phyloP scores from a whole-genome alignment of 257 asterid species.

The Catharanthus roseus region DNA sequence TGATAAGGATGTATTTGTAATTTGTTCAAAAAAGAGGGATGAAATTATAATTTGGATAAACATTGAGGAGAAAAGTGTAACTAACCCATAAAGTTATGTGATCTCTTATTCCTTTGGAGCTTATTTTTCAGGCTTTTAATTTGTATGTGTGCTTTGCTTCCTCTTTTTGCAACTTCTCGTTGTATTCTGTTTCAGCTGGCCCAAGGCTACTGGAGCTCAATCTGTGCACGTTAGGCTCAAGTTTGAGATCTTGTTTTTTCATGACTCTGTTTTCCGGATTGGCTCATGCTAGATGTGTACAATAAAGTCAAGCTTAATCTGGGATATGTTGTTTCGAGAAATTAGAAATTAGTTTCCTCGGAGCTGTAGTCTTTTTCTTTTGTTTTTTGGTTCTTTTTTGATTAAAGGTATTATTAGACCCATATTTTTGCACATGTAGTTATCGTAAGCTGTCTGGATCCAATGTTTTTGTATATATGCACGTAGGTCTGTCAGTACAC shows the following conservation, averaged over 20 bases:
- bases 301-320: not conserved
- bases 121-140: not conserved
- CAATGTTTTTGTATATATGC: not conserved
- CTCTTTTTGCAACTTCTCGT: not conserved
- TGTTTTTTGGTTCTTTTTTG: no score
- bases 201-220: not conserved
- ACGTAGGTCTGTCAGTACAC: not conserved
- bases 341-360: not conserved
- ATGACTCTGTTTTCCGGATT: not conserved
- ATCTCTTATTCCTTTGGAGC: not conserved
- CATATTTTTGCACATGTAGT: not conserved
- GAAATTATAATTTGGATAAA: no score
- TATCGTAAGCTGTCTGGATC: not conserved
- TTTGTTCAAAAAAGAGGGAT: no score
- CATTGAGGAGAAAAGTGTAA: no score
- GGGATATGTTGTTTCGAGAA: not conserved
- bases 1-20: no score
- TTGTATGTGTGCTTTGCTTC: not conserved
- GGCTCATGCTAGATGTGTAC: not conserved
- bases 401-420: no score
- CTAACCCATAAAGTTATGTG: no score
- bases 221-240: not conserved
- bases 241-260: not conserved
- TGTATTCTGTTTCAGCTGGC: not conserved
- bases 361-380: not conserved